Evolutionary conservation across 2,329 filamentous ascomycete genomes (phyloP).

Genomic region (Cladobotryum mycophilum): DNA sequence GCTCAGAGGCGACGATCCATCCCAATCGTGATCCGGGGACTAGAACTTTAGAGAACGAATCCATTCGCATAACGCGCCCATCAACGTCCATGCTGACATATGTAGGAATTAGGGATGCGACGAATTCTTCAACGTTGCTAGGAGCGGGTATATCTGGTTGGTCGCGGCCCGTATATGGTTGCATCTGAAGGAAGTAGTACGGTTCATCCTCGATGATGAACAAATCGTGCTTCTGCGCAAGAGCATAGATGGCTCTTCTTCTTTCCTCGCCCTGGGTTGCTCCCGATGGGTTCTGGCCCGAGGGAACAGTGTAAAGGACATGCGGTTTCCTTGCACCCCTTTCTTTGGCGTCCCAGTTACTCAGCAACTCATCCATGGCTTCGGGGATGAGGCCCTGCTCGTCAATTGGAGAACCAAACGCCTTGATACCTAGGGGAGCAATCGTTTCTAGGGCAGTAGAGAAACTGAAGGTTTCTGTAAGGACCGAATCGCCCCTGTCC

Average conservation of each 20-base stretch:
- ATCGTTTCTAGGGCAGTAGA: slow-evolving; percentile 60
- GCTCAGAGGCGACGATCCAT: slow-evolving; percentile 83
- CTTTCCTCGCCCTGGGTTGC: slow-evolving; percentile 67
- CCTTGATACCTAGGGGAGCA: slow-evolving; percentile 44
- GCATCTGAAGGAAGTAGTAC: slow-evolving; percentile 91
- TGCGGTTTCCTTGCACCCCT: slow-evolving; percentile 45
- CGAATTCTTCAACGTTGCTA: slow-evolving; percentile 61
- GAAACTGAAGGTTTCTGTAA: slow-evolving; percentile 92
- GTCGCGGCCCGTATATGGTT: slow-evolving; percentile 58
- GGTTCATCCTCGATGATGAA: slow-evolving; percentile 90
- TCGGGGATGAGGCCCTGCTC: slow-evolving; percentile 47
- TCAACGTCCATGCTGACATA: slow-evolving; percentile 76
- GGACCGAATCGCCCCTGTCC: slow-evolving; percentile 65
- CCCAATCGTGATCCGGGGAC: slow-evolving; percentile 75
- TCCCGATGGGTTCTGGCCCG: slow-evolving; percentile 87
- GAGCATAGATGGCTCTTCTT: slow-evolving; percentile 64
- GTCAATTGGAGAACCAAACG: slow-evolving; percentile 47
- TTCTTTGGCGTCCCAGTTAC: slow-evolving; percentile 40
- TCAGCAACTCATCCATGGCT: slow-evolving; percentile 45
- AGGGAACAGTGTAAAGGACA: slow-evolving; percentile 57
- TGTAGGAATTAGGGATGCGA: slow-evolving; percentile 56
- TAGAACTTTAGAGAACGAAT: slow-evolving; percentile 90
- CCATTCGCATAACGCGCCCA: slow-evolving; percentile 82
- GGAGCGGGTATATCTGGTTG: slow-evolving; percentile 49
- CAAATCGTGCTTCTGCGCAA: slow-evolving; percentile 78